phyloP scores from a whole-genome alignment of 1,284 basidiomycete genomes.

The Tilletia horrida region DNA sequence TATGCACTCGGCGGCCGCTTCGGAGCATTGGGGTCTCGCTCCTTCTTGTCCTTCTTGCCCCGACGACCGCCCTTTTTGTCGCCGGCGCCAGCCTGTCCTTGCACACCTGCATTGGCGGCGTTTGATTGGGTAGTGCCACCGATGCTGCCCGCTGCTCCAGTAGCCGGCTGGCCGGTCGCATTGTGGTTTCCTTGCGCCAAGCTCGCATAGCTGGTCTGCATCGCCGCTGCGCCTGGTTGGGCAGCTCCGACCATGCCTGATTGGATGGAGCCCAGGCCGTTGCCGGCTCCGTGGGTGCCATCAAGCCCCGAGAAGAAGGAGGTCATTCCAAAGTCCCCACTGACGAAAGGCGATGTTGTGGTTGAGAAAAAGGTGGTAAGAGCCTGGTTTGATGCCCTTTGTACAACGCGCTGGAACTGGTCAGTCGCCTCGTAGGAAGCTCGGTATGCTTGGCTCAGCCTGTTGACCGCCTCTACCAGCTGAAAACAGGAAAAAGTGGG shows the following conservation, averaged over 20 bases:
- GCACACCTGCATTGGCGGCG: not conserved
- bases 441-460: constrained; percentile 2
- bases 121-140: not conserved
- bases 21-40: constrained; percentile 45
- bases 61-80: constrained; percentile 30
- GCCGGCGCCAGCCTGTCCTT: constrained; percentile 9
- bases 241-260: constrained; percentile 3
- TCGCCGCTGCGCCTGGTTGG: not conserved
- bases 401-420: not conserved
- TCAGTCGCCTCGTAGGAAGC: constrained; percentile 7
- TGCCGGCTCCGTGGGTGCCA: constrained; percentile 17
- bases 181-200: constrained; percentile 8
- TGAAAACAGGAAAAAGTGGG: not conserved
- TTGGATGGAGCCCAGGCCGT: constrained; percentile 4
- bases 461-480: constrained; percentile 2
- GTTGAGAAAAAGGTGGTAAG: constrained; percentile 8
- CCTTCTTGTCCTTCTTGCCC: constrained; percentile 37
- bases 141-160: not conserved
- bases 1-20: constrained; percentile 49
- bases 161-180: not conserved
- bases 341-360: not conserved
- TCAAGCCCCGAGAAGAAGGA: constrained; percentile 27
- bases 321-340: constrained; percentile 10
- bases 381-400: not conserved
- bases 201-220: constrained; percentile 4